Conservation (phyloP, 345 rosid genomes). For the Salix dunnii region DNA sequence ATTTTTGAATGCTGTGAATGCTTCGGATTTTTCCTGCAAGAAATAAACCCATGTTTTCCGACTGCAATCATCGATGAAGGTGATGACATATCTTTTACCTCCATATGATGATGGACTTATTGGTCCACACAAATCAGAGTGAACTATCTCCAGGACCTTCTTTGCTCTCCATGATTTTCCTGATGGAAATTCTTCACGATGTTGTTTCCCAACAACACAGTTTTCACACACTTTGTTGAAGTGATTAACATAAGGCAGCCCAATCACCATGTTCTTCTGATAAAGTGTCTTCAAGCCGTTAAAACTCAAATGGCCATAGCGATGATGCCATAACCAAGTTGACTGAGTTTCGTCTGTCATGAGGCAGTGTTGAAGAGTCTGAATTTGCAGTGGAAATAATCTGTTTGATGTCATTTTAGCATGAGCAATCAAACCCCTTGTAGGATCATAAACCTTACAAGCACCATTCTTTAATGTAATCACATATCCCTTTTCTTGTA, state of each 20-base stretch:
- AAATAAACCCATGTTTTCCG: too few species aligned
- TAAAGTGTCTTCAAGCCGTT: background rate
- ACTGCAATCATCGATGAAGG: background rate
- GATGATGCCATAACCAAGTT: background rate
- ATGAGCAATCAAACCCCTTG: too few species aligned
- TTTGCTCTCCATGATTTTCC: background rate
- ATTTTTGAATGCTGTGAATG: background rate
- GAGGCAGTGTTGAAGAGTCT: too few species aligned
- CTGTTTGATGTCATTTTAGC: too few species aligned
- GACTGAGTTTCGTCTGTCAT: too few species aligned
- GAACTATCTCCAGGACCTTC: background rate
- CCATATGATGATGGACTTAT: background rate
- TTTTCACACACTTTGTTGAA: background rate
- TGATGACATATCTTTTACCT: background rate
- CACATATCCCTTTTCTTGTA: background rate
- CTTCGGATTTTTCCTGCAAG: background rate
- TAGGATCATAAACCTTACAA: too few species aligned
- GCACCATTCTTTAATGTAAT: too few species aligned
- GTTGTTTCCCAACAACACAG: slow-evolving; percentile 1
- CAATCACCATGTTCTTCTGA: background rate
- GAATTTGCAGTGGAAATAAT: too few species aligned
- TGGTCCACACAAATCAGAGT: slow-evolving; percentile 6
- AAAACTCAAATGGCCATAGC: slow-evolving; percentile 6
- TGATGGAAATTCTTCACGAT: background rate
- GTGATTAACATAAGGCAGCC: background rate